These are phyloP conservation scores for Lactifluus volemus DNA, from an alignment of 768 basidiomycete genomes.

Conservation along the genomic window DNA sequence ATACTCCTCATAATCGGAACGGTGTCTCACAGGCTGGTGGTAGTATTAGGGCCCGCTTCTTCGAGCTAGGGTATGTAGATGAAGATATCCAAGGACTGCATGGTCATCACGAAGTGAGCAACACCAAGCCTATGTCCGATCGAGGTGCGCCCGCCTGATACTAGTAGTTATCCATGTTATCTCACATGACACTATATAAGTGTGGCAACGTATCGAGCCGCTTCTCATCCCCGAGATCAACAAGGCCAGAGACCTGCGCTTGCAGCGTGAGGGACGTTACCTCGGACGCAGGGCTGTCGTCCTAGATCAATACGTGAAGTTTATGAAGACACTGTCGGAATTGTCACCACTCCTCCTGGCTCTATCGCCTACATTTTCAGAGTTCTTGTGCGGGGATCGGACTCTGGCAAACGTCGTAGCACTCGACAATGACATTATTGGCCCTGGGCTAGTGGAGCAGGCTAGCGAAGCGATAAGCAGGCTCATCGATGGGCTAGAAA, in stretches of 20 bases:
- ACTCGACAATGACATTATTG: neutral
- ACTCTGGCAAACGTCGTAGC: neutral
- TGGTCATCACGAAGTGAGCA: conserved; percentile 8
- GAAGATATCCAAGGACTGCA: neutral
- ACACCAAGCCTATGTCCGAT: conserved; percentile 9
- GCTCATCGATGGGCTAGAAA: neutral
- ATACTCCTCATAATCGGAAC: neutral
- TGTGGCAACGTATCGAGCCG: conserved; percentile 4
- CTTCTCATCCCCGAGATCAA: conserved; percentile 5
- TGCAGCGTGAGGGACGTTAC: neutral
- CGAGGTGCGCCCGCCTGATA: conserved; percentile 1
- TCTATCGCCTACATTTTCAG: neutral
- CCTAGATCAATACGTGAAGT: neutral
- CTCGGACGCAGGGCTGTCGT: neutral
- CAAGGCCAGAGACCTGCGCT: neutral
- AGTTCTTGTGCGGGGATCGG: neutral
- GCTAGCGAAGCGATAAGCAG: neutral
- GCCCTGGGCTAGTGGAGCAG: neutral
- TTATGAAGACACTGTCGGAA: neutral
- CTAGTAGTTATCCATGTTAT: neutral
- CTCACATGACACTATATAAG: neutral
- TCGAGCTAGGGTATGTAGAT: neutral
- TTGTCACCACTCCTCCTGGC: neutral
- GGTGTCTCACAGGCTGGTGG: neutral
- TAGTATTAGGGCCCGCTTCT: conserved; percentile 2